Conservation (phyloP, 1,139 yeast species). For the Scheffersomyces insectosa region DNA sequence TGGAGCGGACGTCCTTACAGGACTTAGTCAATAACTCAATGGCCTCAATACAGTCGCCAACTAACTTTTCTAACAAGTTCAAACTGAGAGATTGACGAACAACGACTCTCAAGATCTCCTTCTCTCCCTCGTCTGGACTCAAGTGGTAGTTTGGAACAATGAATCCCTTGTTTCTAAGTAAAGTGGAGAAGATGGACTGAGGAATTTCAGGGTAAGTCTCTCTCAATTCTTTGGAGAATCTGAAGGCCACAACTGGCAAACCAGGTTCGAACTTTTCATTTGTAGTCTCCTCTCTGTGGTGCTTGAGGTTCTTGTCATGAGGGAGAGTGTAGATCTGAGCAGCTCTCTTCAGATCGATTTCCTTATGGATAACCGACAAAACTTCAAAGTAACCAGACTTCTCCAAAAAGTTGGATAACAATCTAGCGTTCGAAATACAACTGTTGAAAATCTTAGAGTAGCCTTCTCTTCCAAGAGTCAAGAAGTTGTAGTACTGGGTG, state of each 20-base stretch:
- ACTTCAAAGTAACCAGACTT: conserved; percentile 69
- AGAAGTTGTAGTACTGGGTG: conserved; percentile 81
- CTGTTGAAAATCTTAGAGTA: conserved; percentile 61
- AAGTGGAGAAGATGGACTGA: conserved; percentile 72
- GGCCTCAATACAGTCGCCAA: conserved; percentile 62
- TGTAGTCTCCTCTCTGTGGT: conserved; percentile 10
- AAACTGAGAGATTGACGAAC: conserved; percentile 72
- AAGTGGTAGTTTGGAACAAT: conserved; percentile 89
- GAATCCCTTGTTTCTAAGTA: conserved; percentile 80
- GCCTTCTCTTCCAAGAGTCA: conserved; percentile 71
- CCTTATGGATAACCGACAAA: conserved; percentile 75
- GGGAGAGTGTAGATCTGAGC: conserved; percentile 23
- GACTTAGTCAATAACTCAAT: conserved; percentile 53
- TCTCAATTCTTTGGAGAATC: conserved; percentile 59
- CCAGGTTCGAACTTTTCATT: conserved; percentile 65
- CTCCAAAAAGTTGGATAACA: conserved; percentile 65
- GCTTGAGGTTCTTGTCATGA: conserved; percentile 15
- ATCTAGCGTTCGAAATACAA: conserved; percentile 69
- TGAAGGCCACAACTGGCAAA: conserved; percentile 87
- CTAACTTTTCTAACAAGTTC: conserved; percentile 70
- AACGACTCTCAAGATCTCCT: conserved; percentile 81
- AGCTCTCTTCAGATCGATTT: conserved; percentile 16
- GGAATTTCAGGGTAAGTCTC: conserved; percentile 76
- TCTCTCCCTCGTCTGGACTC: conserved; percentile 57
- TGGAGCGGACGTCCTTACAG: conserved; percentile 27